Base-by-base conservation (phyloP, 116 monocot species). In the Papilionanthe hybrid region DNA sequence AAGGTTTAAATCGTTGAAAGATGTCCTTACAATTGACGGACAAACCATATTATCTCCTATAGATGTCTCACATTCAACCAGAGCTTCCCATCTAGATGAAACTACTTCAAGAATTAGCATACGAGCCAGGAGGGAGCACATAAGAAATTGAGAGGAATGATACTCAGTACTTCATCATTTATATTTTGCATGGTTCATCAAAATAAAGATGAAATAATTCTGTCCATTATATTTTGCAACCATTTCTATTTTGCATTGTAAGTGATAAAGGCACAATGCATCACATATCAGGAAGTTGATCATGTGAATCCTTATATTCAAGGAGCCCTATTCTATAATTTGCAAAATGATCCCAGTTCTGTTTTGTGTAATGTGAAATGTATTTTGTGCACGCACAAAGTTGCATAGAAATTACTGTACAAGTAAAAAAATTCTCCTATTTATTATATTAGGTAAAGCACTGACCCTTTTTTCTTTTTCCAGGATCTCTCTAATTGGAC, bases 401-500 rank as follows among this genome's bases (percentile, higher is more conserved):
- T 1, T n/a, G n/a, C n/a, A n/a, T n/a, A n/a, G n/a, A 43, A 43
- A 43, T 43, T 3, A 43, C 30, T 68, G 22, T 58, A 4, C 5
- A 58, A n/a, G 0, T 1, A 49, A 49, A 58, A 58, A 58, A 58
- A 19, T 7, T 58, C 7, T 58, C 20, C 7, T 58, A 3, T 22
- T 58, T 58, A 58, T 58, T 15, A 29, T 29, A 68, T 68, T 29
- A 49, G 13, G 50, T 3, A 1, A 79, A 79, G 55, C 9, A 78
- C 78, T 19, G 32, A 96, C 96, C 93, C 90, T 93, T 82, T 93
- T 96, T 86, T 96, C 96, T 76, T 93, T 93, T 74, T 93, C 91
- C 83, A 96, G 81, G 79, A 96, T 86, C 84, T 96, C 96, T 89
- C 96, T 88, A 67, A 96, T 93, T 48, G 96, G 96, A 53, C 93